phyloP scores from a whole-genome alignment of 1,284 basidiomycete species.

The Anthracocystis walkeri region DNA sequence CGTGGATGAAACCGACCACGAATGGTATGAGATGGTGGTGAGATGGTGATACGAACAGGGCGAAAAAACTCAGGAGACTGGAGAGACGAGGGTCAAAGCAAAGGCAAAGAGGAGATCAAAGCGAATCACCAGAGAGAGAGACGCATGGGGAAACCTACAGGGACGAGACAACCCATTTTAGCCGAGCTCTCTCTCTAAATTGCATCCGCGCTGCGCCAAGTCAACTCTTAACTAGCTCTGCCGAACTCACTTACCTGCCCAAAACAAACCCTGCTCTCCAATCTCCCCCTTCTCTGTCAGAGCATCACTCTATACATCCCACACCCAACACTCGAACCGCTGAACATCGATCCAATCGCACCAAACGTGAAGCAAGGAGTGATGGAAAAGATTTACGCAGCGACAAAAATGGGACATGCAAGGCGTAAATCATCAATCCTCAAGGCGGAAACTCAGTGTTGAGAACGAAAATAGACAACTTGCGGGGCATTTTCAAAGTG shows the following conservation, averaged over 20 bases:
- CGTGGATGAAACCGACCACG: too few relatives aligned
- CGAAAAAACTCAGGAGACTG: background rate
- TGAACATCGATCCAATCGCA: too few relatives aligned
- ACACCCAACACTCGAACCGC: too few relatives aligned
- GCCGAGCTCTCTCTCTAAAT: background rate
- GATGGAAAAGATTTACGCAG: too few relatives aligned
- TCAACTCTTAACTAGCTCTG: background rate
- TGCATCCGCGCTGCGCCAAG: background rate
- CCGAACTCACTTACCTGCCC: too few relatives aligned
- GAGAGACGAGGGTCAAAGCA: background rate
- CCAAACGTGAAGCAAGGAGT: too few relatives aligned
- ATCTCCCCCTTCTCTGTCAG: too few relatives aligned
- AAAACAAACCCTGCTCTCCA: too few relatives aligned
- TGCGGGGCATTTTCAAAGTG: background rate
- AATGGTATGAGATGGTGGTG: too few relatives aligned
- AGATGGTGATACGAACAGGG: too few relatives aligned
- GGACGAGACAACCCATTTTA: background rate
- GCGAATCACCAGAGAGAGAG: background rate
- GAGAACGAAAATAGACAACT: background rate
- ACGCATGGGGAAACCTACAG: slow-evolving; percentile 11
- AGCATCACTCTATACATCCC: background rate
- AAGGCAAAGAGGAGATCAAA: too few relatives aligned
- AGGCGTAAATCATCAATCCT: background rate
- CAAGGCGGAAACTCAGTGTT: background rate
- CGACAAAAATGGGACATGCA: too few relatives aligned